A percentile compares a stretch with the other conserved stretches of the same genome.
phyloP scores from a whole-genome alignment of 768 basidiomycete genomes.

The Tulasnella calospora region DNA sequence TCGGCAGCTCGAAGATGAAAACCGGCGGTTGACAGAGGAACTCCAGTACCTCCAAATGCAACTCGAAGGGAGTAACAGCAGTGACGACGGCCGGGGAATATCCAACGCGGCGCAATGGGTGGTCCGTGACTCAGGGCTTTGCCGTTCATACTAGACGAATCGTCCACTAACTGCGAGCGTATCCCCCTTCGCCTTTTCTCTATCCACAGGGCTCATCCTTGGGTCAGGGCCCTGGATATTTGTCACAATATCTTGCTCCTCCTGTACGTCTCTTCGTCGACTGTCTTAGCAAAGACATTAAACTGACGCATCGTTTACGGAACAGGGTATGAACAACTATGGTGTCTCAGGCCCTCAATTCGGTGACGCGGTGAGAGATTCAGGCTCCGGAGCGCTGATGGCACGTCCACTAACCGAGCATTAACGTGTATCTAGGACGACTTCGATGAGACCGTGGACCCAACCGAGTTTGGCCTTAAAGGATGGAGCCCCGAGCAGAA shows the following conservation, averaged over 20 bases:
- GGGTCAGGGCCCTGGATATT: not conserved
- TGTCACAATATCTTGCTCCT: not conserved
- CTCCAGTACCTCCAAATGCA: not conserved
- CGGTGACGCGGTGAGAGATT: not conserved
- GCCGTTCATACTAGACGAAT: not conserved
- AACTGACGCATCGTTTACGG: not conserved
- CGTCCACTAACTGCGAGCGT: not conserved
- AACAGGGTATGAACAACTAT: not conserved
- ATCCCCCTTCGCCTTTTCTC: not conserved
- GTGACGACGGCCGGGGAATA: slow-evolving; percentile 8
- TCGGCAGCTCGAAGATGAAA: not conserved
- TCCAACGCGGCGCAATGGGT: not conserved
- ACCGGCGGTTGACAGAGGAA: not conserved
- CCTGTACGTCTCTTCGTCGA: not conserved
- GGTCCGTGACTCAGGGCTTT: not conserved
- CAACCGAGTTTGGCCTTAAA: not conserved
- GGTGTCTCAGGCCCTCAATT: not conserved
- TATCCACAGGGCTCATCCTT: not conserved
- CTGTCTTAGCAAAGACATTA: not conserved
- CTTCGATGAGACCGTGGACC: not conserved
- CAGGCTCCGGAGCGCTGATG: not conserved
- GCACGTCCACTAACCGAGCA: not conserved
- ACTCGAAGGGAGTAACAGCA: slow-evolving; percentile 5
- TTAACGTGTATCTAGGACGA: not conserved
- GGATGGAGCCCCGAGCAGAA: slow-evolving; percentile 12